Conservation (phyloP, 257 asterid genomes). For the Nicotiana knightiana region DNA sequence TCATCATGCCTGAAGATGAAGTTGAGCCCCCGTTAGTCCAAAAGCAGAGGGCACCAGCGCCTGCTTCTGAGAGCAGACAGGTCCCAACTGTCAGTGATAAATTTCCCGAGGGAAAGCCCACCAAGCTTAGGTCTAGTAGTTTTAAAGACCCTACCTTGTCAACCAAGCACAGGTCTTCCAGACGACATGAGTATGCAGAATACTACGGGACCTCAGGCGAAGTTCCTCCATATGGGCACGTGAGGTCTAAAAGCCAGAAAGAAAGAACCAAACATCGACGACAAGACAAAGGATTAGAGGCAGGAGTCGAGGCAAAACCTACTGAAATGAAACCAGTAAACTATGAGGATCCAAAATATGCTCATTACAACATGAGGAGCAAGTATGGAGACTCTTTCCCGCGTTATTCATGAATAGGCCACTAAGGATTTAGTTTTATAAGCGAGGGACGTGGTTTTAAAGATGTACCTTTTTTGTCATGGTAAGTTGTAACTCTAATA, state of each 20-base stretch:
- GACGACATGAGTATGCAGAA: conserved; percentile 75
- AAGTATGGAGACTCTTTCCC: conserved; percentile 45
- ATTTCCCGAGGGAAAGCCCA: conserved; percentile 54
- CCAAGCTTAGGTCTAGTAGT: conserved; percentile 50
- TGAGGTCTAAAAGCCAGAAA: conserved; percentile 71
- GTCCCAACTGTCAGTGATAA: conserved; percentile 38
- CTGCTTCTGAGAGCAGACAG: conserved; percentile 54
- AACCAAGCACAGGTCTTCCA: conserved; percentile 80
- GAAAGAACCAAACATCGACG: conserved; percentile 75
- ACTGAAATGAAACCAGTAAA: conserved; percentile 44
- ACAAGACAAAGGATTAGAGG: conserved; percentile 53
- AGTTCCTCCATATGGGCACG: conserved; percentile 50
- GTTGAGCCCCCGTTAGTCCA: conserved; percentile 38
- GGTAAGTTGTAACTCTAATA: conserved; percentile 6
- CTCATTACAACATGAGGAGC: conserved; percentile 56
- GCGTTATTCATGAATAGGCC: not conserved
- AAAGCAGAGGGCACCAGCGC: conserved; percentile 56
- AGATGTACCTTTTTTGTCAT: not conserved
- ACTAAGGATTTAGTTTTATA: not conserved
- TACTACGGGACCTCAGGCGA: conserved; percentile 60
- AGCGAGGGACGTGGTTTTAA: not conserved
- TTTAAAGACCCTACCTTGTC: conserved; percentile 55
- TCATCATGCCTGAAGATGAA: conserved; percentile 86
- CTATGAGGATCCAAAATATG: conserved; percentile 52
- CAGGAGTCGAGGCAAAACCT: conserved; percentile 48